phyloP scores from a whole-genome alignment of 2,329 filamentous ascomycete genomes.

The Gaeumannomyces sp. region DNA sequence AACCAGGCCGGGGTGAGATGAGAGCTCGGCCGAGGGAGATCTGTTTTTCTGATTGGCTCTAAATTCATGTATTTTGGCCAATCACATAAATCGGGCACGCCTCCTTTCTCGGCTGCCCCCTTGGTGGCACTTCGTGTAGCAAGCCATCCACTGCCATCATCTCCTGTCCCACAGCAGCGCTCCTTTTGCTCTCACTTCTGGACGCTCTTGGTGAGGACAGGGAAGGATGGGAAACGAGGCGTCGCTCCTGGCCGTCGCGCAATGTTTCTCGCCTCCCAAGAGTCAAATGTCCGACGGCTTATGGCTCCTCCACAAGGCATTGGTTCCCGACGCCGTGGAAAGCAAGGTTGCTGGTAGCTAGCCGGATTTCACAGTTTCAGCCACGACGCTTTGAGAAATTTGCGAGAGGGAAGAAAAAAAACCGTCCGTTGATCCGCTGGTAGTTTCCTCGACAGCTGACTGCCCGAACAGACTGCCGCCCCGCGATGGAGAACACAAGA shows the following conservation, averaged over 20 bases:
- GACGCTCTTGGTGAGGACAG: too few relatives aligned
- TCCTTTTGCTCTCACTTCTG: too few relatives aligned
- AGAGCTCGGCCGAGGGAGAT: not conserved
- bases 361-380: not conserved
- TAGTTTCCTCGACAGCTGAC: not conserved
- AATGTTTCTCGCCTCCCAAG: not conserved
- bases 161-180: not conserved
- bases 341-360: not conserved
- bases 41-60: slow-evolving; percentile 7
- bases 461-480: not conserved
- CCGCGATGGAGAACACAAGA: too few relatives aligned
- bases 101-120: not conserved
- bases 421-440: too few relatives aligned
- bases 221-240: not conserved
- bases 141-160: not conserved
- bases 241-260: not conserved
- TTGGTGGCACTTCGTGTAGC: not conserved
- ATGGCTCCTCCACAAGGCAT: not conserved
- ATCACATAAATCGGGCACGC: slow-evolving; percentile 6
- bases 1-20: not conserved
- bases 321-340: not conserved
- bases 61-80: slow-evolving; percentile 3
- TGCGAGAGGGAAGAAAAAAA: not conserved
- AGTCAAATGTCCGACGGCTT: not conserved
- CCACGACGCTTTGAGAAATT: not conserved